Evolutionary conservation across 2,329 filamentous ascomycete species (phyloP).

Genomic region (Fusarium acutatum): DNA sequence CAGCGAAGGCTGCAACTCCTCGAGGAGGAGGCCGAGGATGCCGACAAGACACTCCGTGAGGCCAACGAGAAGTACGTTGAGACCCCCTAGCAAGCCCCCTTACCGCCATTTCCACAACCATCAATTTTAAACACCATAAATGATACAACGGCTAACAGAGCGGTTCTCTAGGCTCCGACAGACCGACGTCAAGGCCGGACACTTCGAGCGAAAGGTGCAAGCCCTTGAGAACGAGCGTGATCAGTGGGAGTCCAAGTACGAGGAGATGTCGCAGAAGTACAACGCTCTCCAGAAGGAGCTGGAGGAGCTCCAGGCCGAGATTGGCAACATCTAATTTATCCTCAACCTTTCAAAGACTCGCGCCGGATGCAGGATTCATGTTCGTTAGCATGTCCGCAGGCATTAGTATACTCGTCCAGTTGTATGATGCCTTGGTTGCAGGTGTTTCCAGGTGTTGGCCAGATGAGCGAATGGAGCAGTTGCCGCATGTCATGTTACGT

Average conservation of each 20-base stretch:
- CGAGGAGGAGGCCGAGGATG: slow-evolving; percentile 97
- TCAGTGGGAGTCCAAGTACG: slow-evolving; percentile 97
- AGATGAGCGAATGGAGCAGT: slow-evolving; percentile 42
- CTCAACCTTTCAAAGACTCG: slow-evolving; percentile 23
- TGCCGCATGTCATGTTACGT: slow-evolving; percentile 46
- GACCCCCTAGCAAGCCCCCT: slow-evolving; percentile 20
- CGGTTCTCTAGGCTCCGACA: slow-evolving; percentile 79
- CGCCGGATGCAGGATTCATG: slow-evolving; percentile 31
- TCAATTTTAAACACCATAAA: not conserved
- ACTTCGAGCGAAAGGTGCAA: slow-evolving; percentile 99
- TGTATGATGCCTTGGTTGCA: slow-evolving; percentile 35
- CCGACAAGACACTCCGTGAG: slow-evolving; percentile 95
- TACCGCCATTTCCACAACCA: slow-evolving; percentile 37
- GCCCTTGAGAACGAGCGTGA: slow-evolving; percentile 91
- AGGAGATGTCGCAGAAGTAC: slow-evolving; percentile 96
- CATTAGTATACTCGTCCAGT: slow-evolving; percentile 30
- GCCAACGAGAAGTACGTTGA: slow-evolving; percentile 93
- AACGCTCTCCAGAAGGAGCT: slow-evolving; percentile 84
- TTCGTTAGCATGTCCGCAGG: slow-evolving; percentile 27
- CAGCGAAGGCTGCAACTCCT: slow-evolving; percentile 93
- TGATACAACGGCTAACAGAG: slow-evolving; percentile 25
- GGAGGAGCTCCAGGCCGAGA: slow-evolving; percentile 88
- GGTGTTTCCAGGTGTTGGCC: slow-evolving; percentile 38
- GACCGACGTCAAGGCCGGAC: slow-evolving; percentile 98
- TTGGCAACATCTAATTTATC: slow-evolving; percentile 83